Conservation (phyloP, 2,329 filamentous ascomycete species). For the Aureobasidium sp. region DNA sequence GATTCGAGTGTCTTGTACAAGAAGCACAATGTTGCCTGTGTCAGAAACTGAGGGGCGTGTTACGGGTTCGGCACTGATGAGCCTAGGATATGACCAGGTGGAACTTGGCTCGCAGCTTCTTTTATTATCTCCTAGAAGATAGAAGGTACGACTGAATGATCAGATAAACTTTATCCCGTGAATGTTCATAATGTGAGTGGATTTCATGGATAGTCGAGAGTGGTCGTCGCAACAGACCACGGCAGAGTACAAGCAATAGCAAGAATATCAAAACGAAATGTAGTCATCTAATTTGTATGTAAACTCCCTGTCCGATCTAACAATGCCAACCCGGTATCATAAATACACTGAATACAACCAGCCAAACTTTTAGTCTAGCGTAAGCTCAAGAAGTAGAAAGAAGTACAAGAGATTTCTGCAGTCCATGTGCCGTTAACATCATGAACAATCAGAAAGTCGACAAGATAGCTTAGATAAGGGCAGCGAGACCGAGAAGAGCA, state of each 20-base stretch:
- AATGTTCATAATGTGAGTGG: neutral
- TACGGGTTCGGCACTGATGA: neutral
- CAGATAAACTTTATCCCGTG: too few species aligned
- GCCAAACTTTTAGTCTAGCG: neutral
- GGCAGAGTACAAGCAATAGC: too few species aligned
- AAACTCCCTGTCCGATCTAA: neutral
- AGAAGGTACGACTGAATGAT: neutral
- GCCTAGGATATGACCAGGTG: too few species aligned
- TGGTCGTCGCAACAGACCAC: too few species aligned
- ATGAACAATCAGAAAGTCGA: neutral
- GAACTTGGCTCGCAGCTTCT: too few species aligned
- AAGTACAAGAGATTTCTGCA: too few species aligned
- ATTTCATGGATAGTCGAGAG: neutral
- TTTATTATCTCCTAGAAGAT: neutral
- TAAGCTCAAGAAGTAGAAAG: neutral
- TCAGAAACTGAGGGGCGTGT: neutral
- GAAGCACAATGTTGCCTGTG: conserved; percentile 15
- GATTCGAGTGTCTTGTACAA: conserved; percentile 23
- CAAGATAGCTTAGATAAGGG: neutral
- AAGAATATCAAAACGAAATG: neutral
- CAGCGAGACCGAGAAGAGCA: conserved; percentile 4
- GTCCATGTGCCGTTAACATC: neutral
- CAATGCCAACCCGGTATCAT: neutral
- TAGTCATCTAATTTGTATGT: neutral
- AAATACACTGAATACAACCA: neutral